Base-by-base conservation (phyloP, 2,329 filamentous ascomycete genomes). In the Alternaria atra region DNA sequence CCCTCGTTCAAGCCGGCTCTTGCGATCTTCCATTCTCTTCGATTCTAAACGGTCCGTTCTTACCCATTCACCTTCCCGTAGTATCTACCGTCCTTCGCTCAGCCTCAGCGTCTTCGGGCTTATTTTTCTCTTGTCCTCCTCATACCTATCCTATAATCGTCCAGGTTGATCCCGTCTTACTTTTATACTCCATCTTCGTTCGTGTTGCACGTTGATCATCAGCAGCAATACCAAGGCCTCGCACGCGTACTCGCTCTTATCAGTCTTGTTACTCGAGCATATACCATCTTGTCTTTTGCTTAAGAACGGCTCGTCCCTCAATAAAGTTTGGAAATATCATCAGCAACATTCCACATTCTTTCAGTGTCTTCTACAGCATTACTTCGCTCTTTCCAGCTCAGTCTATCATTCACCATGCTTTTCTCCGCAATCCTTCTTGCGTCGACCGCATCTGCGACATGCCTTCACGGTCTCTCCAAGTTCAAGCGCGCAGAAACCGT, bases 391-490 rank as follows among this genome's bases (percentile, higher is more conserved):
- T 44, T 30, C 30, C 25, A 35, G 20, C 37, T 23, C 39, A 39
- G 25, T 43, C 35, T 25, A 35, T 52, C 40, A 50, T 62, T 52
- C 67, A 75, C 46, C 56, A 78, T 78, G 75, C 70, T 76, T 55
- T 67, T 74, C 68, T 67, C 72, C 25, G 55, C 68, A 20, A 65
- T 78, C 32, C 60, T 77, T 42, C 43, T 77, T 39, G 75, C 75
- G 64, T 66, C 71, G 39, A 75, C 75, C 64, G 75, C 74, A 53
- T 75, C 78, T 17, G 78, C 79, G 34, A 79, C 73, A 37, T 82
- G 80, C 61, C 74, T 81, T 52, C 77, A 81, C 65, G 80, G 81
- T 52, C 81, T 83, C 15, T 76, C 72, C 72, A 63, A 74, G 65
- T 70, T 77, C 66, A 74, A 75, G 68, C 63, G 75, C 29, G 65